Base-by-base conservation (phyloP, 495 filamentous ascomycete genomes). In the Hypomontagnella submonticulosa region DNA sequence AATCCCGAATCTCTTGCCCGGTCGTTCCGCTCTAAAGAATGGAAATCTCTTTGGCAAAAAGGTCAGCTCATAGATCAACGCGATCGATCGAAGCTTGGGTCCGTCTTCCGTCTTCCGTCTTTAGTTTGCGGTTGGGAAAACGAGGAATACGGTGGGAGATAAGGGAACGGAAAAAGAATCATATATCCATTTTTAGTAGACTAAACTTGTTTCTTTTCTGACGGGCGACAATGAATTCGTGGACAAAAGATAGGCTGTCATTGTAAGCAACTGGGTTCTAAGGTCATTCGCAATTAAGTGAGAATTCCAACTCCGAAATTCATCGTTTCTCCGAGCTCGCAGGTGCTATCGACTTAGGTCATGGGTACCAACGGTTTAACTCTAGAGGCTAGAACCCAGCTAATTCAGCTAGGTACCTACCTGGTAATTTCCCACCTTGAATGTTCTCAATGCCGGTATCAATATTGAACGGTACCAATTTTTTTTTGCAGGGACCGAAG, bases 161-260 rank as follows among this genome's bases (percentile, higher is more conserved):
- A 38, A 12, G 36, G 36, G 36, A 38, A 38, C 10, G 36, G n/a
- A 38, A 11, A 38, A 13, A 12, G 16, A 40, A 53, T 20, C 15
- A 11, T 7, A 8, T 18, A 13, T 53, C 34, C 33, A 38, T 53
- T 38, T 23, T 38, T 53, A 27, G 49, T 53, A 36, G 18, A 18
- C 19, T 36, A 53, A 20, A 33, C 49, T 38, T 38, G 32, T 34
- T 50, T 10, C 38, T 38, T 34, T 53, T 40, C 49, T 37, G 12
- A 37, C 16, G 47, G 15, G 18, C 23, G 38, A 53, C 49, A 53
- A 53, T 53, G 49, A 53, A 53, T 53, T 33, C 49, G 38, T 53
- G 23, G 49, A 53, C 36, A 34, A 37, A 40, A n/a, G 13, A 30
- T 40, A 51, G 0, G 23, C 6, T 27, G 23, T 27, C 23, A 27